Evolutionary conservation across 768 basidiomycete genomes (phyloP), one percentile per base, ranked within the genome.

Genomic region (Lepiota brunneoincarnata): DNA sequence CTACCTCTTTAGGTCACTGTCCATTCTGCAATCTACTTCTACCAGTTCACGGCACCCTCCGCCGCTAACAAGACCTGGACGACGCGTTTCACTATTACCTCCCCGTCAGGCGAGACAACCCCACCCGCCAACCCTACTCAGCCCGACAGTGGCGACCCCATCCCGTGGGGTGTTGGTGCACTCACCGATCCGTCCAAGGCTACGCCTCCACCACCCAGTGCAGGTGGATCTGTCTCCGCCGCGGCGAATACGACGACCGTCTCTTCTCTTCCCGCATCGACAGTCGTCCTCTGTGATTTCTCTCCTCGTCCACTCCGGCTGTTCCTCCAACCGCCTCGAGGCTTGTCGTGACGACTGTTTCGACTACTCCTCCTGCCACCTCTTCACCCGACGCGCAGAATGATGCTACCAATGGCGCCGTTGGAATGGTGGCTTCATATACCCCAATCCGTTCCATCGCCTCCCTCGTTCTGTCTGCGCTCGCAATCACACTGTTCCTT

Each of bases 21-120:
- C 17, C 73, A 86, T 67, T 75, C 89, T 2, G 63, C 81, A 35
- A 83, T 91, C 59, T 92, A 91, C 73, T 92, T 91, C 74, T 89
- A 89, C 68, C 87, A 91, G 62, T 91, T 88, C 74, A 73, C 79
- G 14, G 68, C 80, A 1, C 69, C 77, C 0, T 61, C 57, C 5
- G 63, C 80, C 0, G 1, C 68, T 35, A 63, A 62, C 45, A 75
- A 72, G 63, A 66, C 71, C 34, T 93, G 91, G 91, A 88, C 89
- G 2, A 83, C 81, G 14, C 86, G 91, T 20, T 92, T 91, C 75
- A 72, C 85, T 34, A 89, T 93, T 62, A 81, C 85, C 2, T 78
- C 75, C 31, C 41, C 76, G 3, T 59, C 66, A 21, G 82, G 81
- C 11, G 58, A 68, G 6, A 71, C 76, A 48, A 74, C 74, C 2